phyloP scores from a whole-genome alignment of 2,329 filamentous ascomycete genomes.

The Alternaria hordeiaustralica region DNA sequence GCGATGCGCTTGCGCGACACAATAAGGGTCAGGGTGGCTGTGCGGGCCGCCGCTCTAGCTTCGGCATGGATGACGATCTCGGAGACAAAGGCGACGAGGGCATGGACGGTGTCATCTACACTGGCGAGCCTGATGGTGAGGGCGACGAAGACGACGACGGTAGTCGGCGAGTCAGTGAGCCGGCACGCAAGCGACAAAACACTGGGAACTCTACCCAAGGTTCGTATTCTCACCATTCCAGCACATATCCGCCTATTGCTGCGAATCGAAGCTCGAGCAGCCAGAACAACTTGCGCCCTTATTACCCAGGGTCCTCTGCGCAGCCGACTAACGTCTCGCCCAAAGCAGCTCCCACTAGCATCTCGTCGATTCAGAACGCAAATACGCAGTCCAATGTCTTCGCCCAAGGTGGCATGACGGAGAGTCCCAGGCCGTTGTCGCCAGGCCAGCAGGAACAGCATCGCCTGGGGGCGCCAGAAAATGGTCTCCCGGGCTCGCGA shows the following conservation, averaged over 20 bases:
- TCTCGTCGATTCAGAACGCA: conserved; percentile 46
- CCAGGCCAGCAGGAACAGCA: conserved; percentile 64
- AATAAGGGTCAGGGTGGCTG: conserved; percentile 96
- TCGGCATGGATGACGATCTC: conserved; percentile 77
- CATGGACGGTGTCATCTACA: conserved; percentile 70
- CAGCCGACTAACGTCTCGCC: conserved; percentile 50
- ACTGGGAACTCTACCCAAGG: conserved; percentile 60
- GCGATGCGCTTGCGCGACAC: conserved; percentile 91
- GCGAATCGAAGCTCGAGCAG: conserved; percentile 37
- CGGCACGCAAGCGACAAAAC: conserved; percentile 74
- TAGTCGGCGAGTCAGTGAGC: conserved; percentile 69
- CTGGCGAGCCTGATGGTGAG: conserved; percentile 64
- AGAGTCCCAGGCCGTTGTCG: conserved; percentile 85
- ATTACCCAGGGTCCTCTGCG: conserved; percentile 45
- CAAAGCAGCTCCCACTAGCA: conserved; percentile 45
- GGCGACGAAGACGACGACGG: conserved; percentile 58
- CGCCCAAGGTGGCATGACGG: conserved; percentile 75
- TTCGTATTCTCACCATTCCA: conserved; percentile 70
- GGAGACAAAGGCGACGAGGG: conserved; percentile 59
- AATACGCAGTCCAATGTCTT: conserved; percentile 64
- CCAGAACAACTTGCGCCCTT: conserved; percentile 41
- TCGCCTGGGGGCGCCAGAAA: conserved; percentile 61
- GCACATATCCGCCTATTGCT: conserved; percentile 78
- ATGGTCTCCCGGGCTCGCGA: conserved; percentile 60
- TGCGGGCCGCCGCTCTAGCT: conserved; percentile 87